A percentile compares a stretch with the other conserved stretches of the same genome.
Evolutionary conservation across 2,329 filamentous ascomycete genomes (phyloP).

Genomic region (Cadophora malorum): DNA sequence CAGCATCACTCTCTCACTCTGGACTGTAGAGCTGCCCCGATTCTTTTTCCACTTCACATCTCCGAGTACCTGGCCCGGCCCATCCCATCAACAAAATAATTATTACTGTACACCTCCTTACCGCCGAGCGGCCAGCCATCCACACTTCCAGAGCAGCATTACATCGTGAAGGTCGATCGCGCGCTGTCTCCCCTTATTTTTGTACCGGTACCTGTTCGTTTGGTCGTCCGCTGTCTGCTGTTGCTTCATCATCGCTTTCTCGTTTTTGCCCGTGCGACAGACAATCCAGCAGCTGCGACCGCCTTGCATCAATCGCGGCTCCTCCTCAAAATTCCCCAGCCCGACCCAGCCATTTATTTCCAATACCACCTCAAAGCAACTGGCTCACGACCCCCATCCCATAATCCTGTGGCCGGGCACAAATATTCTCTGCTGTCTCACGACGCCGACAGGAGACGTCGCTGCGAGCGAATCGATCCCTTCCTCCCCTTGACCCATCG

Average conservation of each 20-base stretch:
- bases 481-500: neutral
- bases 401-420: slow-evolving; percentile 13
- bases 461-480: slow-evolving; percentile 8
- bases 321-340: slow-evolving; percentile 8
- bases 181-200: neutral
- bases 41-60: slow-evolving; percentile 6
- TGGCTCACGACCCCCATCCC: slow-evolving; percentile 13
- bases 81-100: neutral
- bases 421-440: slow-evolving; percentile 20
- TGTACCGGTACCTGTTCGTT: neutral
- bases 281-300: slow-evolving; percentile 12
- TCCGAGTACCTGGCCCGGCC: neutral
- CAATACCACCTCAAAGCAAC: slow-evolving; percentile 21
- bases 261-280: slow-evolving; percentile 6
- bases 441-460: slow-evolving; percentile 12
- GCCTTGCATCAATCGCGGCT: slow-evolving; percentile 10
- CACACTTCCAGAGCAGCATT: neutral
- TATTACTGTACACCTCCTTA: neutral
- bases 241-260: neutral
- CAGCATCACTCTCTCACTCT: neutral
- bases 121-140: neutral
- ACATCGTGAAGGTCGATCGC: slow-evolving; percentile 6
- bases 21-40: slow-evolving; percentile 1
- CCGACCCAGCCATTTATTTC: slow-evolving; percentile 16
- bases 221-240: neutral